phyloP scores from a whole-genome alignment of 257 asterid genomes.

The Coffea eugenioides region DNA sequence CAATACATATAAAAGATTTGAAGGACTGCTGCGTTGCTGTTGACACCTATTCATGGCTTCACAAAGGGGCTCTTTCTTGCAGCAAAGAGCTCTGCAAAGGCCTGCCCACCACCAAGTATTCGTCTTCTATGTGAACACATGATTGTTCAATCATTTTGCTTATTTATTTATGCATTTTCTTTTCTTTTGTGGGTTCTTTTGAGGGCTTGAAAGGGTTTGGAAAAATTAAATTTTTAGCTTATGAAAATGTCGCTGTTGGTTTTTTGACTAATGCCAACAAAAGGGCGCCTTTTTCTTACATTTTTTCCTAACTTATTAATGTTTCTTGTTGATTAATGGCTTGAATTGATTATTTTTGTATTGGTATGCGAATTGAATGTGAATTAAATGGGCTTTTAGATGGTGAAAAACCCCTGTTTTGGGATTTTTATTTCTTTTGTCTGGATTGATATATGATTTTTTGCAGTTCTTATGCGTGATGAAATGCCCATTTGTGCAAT shows the following conservation, averaged over 20 bases:
- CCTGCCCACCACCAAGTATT: slow-evolving; percentile 76
- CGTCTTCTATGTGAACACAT: background rate
- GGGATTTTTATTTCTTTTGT: no score
- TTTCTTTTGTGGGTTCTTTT: background rate
- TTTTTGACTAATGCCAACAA: slow-evolving; percentile 3
- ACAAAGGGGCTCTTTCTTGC: slow-evolving; percentile 96
- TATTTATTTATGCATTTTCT: background rate
- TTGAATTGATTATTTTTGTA: background rate
- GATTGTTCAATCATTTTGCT: no score
- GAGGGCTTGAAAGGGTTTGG: background rate
- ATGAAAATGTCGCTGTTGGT: background rate
- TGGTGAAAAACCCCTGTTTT: background rate
- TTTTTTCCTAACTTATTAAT: background rate
- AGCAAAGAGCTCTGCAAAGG: slow-evolving; percentile 97
- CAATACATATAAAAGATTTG: slow-evolving; percentile 75
- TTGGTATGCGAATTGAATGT: background rate
- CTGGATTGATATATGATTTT: background rate
- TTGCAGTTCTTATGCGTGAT: background rate
- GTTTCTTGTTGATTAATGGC: background rate
- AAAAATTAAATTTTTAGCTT: background rate
- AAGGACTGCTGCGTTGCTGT: slow-evolving; percentile 77
- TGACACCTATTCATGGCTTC: slow-evolving; percentile 98
- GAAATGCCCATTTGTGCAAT: background rate
- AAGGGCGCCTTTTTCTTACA: background rate
- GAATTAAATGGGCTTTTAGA: no score